Evolutionary conservation across 2,329 filamentous ascomycete species (phyloP).

Genomic region (Aotearoamyces nothofagi): DNA sequence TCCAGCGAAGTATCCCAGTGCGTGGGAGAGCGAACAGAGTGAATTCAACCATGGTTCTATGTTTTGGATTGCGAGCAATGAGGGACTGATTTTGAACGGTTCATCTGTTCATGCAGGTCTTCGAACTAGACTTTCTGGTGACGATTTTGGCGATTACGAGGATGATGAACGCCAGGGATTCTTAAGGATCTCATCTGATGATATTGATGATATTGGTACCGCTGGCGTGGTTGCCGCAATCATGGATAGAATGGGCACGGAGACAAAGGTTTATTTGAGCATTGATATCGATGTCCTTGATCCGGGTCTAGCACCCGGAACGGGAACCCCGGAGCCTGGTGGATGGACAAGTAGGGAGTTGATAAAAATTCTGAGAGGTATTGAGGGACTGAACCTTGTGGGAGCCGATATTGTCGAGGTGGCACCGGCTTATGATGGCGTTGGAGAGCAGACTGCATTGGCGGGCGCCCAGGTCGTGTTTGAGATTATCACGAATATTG

Average conservation of each 20-base stretch:
- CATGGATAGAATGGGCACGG: constrained; percentile 53
- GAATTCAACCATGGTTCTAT: constrained; percentile 81
- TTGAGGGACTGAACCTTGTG: constrained; percentile 73
- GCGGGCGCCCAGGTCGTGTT: constrained; percentile 74
- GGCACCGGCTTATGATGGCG: constrained; percentile 68
- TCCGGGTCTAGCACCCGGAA: constrained; percentile 55
- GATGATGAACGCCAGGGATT: constrained; percentile 65
- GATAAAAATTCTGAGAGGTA: constrained; percentile 65
- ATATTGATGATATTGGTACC: constrained; percentile 66
- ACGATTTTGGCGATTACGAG: constrained; percentile 51
- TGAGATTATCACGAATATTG: constrained; percentile 69
- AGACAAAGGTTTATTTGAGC: constrained; percentile 66
- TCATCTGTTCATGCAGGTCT: constrained; percentile 72
- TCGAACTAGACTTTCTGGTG: constrained; percentile 57
- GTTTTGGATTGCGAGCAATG: constrained; percentile 77
- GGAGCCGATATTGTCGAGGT: constrained; percentile 88
- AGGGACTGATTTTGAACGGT: constrained; percentile 62
- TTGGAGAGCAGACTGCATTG: constrained; percentile 66
- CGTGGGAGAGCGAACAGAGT: constrained; percentile 56
- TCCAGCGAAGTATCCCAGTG: constrained; percentile 52
- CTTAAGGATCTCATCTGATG: constrained; percentile 66
- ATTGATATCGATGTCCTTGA: constrained; percentile 75
- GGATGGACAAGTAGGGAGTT: constrained; percentile 85
- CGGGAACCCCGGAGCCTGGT: constrained; percentile 78
- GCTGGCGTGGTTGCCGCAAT: constrained; percentile 57